Base-by-base conservation (phyloP, 2,329 filamentous ascomycete species). In the Mycocentrospora acerina region DNA sequence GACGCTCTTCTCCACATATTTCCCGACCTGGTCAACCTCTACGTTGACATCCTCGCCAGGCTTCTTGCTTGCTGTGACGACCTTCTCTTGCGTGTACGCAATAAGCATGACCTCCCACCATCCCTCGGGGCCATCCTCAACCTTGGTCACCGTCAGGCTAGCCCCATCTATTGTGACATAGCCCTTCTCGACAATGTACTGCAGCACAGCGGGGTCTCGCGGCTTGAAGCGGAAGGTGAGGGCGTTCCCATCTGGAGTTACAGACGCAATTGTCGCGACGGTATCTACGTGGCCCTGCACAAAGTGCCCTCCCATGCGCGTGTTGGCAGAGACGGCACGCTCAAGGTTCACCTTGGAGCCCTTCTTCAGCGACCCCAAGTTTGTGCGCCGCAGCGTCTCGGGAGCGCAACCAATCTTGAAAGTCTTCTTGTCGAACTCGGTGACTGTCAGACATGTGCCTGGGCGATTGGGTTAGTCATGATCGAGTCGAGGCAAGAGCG, bases 21-120 rank as follows among this genome's bases (percentile, higher is more conserved):
- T 91, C 35, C 82, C 82, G 5, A 85, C 80, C 74, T 95, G 88
- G 64, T 96, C 90, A 37, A 95, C 91, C 74, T 96, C 90, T 24
- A 96, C 80, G 61, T 96, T 96, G 45, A 95, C 88, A 33, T 83
- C 79, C 5, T 95, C 88, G 2, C 90, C 90, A 19, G 78, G 71
- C 68, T 79, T 75, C 79, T 96, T 96, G 35, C 73, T 75, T 2
- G 87, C 88, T 48, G 89, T 82, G 12, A 95, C 85, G 12, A 98
- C 84, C 68, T 87, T 87, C 69, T 91, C 88, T 73, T 97, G 93
- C 9, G 93, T 96, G 69, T 98, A 98, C 7, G 87, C 81, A 66
- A 98, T 96, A 46, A 98, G 76, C 93, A 98, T 98, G 33, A 98
- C 86, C 78, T 97, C 93, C 72, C 79, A 85, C 80, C 85, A 96